Percentiles rank a stretch among this genome's conserved stretches.
Evolutionary conservation across 768 basidiomycete species (phyloP).

Genomic region (Suillus hirtellus): DNA sequence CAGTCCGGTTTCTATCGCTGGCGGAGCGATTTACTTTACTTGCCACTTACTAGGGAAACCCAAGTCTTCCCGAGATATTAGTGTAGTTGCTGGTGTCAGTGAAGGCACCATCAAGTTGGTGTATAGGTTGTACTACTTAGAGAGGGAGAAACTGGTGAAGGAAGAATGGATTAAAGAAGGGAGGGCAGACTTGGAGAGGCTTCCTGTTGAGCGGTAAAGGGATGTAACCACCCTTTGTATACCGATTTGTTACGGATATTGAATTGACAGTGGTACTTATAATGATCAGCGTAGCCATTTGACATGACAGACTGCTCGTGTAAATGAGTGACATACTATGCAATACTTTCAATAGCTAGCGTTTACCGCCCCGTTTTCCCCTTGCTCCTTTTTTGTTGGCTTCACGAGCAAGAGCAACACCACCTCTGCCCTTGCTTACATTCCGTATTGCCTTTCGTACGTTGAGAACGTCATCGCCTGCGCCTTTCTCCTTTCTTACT

Average conservation of each 20-base stretch:
- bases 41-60: conserved; percentile 74
- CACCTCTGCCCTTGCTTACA: conserved; percentile 70
- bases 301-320: neutral
- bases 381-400: conserved; percentile 28
- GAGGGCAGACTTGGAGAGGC: conserved; percentile 50
- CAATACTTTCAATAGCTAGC: conserved; percentile 10
- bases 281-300: neutral
- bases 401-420: conserved; percentile 54
- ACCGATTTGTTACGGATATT: conserved; percentile 1
- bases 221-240: neutral
- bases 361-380: conserved; percentile 32
- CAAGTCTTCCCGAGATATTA: conserved; percentile 84
- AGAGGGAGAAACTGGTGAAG: conserved; percentile 78
- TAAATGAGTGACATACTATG: neutral
- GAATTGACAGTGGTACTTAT: conserved; percentile 7
- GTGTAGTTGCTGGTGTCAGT: conserved; percentile 88
- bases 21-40: conserved; percentile 93
- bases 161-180: conserved; percentile 84
- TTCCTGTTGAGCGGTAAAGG: conserved; percentile 27
- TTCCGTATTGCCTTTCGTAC: conserved; percentile 84
- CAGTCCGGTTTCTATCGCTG: conserved; percentile 97
- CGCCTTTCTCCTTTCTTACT: conserved; percentile 43
- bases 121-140: conserved; percentile 74
- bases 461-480: conserved; percentile 63
- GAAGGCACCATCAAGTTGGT: conserved; percentile 94